Conservation (phyloP, 2,329 filamentous ascomycete species). For the Onygenales sp. region DNA sequence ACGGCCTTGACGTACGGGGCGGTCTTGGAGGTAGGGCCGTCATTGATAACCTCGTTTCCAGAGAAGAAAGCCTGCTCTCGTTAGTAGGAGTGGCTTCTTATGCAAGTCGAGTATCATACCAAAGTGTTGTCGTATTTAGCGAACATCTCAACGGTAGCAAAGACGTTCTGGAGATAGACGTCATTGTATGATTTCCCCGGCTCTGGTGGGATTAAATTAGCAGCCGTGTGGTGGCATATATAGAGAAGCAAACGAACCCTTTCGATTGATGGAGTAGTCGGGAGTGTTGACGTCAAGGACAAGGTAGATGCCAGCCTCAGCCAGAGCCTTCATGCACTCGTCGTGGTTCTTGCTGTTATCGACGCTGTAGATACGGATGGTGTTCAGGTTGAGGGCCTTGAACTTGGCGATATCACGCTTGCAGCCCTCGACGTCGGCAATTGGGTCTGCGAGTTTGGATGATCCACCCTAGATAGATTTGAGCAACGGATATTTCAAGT, state of each 20-base stretch:
- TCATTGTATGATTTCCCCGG: conserved; percentile 77
- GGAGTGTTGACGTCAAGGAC: conserved; percentile 90
- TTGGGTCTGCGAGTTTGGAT: conserved; percentile 59
- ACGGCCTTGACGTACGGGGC: conserved; percentile 71
- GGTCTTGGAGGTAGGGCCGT: conserved; percentile 52
- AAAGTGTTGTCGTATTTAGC: conserved; percentile 76
- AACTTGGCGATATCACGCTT: conserved; percentile 72
- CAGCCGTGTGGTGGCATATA: not conserved
- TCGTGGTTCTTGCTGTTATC: conserved; percentile 79
- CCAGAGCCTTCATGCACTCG: conserved; percentile 72
- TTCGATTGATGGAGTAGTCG: conserved; percentile 77
- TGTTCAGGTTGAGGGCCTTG: conserved; percentile 80
- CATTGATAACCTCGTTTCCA: conserved; percentile 72
- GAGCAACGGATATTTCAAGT: not conserved
- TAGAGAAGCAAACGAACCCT: conserved; percentile 2
- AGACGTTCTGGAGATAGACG: conserved; percentile 74
- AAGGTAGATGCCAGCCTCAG: conserved; percentile 81
- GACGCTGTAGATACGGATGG: conserved; percentile 82
- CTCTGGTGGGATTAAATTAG: conserved; percentile 22
- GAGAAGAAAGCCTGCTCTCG: conserved; percentile 60
- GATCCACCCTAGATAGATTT: conserved; percentile 42
- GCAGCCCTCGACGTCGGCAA: conserved; percentile 62
- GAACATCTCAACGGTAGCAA: conserved; percentile 81
- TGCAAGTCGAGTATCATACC: conserved; percentile 4
- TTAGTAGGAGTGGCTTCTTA: not conserved